Evolutionary conservation across 306 rosid species (phyloP), one percentile per base, ranked within the genome.

Genomic region (Carpinus fangiana): DNA sequence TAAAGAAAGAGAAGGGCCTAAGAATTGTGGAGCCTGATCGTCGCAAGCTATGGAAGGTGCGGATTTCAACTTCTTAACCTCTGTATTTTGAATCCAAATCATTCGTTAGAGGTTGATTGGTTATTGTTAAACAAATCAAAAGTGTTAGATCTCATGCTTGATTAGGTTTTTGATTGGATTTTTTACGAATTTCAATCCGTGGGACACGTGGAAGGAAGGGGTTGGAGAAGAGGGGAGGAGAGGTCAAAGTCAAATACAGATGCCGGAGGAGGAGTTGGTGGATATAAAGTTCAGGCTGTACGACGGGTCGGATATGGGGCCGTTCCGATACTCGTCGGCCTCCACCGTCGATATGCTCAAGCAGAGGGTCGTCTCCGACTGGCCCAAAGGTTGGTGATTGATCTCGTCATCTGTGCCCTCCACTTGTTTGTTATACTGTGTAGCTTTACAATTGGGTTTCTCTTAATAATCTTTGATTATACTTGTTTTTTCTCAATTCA

Each of bases 231-330:
- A 51, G 43, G 57, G 74, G 73, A 45, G 36, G 55, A 75, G 52
- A 31, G 68, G 75, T 79, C 26, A 45, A 82, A 38, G 31, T 59
- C 23, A 57, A 36, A 75, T 75, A 80, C 83, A 87, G 86, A 94
- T 94, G 98, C 90, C 96, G 85, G 97, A 89, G 80, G 98, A 92
- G 82, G 97, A 92, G 66, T 87, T 84, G 83, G 89, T 92, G 14
- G 96, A 87, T 61, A 88, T 94, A 60, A 92, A 92, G 86, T 92
- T 94, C 81, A 82, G 98, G 89, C 74, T 94, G 79, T 92, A 89
- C 77, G 98, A 94, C 85, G 97, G 97, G 62, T 84, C 92, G 56
- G 96, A 92, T 73, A 80, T 92, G 72, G 97, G 97, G 50, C 98
- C 98, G 9, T 90, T 92, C 75, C 85, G 90, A 75, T 94, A 94